Conservation (phyloP, 805 yeast genomes). For the Candida maris region DNA sequence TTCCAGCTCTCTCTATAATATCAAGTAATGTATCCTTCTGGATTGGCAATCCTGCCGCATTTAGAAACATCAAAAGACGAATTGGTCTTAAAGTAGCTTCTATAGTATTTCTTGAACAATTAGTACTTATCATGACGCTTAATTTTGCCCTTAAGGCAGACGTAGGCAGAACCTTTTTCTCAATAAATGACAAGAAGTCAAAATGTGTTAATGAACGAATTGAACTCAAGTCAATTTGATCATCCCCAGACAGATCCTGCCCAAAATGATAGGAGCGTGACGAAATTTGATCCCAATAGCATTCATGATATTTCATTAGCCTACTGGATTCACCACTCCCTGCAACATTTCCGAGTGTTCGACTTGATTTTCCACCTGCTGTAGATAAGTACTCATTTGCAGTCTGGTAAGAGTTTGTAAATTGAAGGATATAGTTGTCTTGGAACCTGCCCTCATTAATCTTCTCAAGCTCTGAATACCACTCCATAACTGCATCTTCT, state of each 20-base stretch:
- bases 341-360: constrained; percentile 25
- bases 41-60: constrained; percentile 46
- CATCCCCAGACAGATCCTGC: constrained; percentile 25
- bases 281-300: constrained; percentile 47
- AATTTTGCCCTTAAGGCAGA: constrained; percentile 38
- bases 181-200: constrained; percentile 36
- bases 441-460: constrained; percentile 37
- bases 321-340: constrained; percentile 17
- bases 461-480: constrained; percentile 34
- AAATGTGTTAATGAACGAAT: constrained; percentile 32
- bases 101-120: constrained; percentile 35
- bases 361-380: constrained; percentile 22
- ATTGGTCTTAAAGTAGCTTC: constrained; percentile 33
- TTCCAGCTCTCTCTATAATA: constrained; percentile 37
- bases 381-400: constrained; percentile 14
- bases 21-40: constrained; percentile 35
- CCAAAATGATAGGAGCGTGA: constrained; percentile 41
- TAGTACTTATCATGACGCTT: constrained; percentile 40
- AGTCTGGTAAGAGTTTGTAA: constrained; percentile 26
- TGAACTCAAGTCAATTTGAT: constrained; percentile 32
- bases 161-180: constrained; percentile 31
- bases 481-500: constrained; percentile 42
- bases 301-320: constrained; percentile 40
- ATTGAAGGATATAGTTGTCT: constrained; percentile 34
- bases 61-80: constrained; percentile 43